These are phyloP conservation scores for Botryotinia convoluta DNA, from an alignment of 2,329 filamentous ascomycete genomes.

Conservation along the genomic window DNA sequence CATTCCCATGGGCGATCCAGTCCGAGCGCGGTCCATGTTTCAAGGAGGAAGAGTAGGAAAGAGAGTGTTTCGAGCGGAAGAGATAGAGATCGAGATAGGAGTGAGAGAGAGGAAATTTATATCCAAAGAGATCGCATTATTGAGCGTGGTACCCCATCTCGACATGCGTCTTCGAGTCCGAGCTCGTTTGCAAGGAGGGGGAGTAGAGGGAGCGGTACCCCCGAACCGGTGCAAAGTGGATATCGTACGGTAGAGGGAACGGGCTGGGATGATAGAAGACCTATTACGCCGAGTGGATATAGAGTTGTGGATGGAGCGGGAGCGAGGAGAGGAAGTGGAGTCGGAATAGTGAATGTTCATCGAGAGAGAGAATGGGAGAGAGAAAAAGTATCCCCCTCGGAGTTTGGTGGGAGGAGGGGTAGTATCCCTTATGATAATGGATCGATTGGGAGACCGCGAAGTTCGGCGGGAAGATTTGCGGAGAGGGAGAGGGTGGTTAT, in stretches of 20 bases:
- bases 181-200: not conserved
- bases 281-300: conserved; percentile 1
- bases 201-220: not conserved
- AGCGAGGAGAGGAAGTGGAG: not conserved
- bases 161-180: not conserved
- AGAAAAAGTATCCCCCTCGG: not conserved
- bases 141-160: conserved; percentile 7
- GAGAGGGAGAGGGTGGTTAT: conserved; percentile 5
- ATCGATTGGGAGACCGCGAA: not conserved
- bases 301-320: conserved; percentile 3
- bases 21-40: not conserved
- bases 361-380: conserved; percentile 1
- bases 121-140: conserved; percentile 14
- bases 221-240: not conserved
- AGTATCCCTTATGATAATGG: not conserved
- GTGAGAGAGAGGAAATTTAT: not conserved
- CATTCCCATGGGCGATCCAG: not conserved
- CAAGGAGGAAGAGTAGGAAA: not conserved
- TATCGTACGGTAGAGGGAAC: conserved; percentile 8
- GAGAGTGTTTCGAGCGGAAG: not conserved
- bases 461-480: conserved; percentile 5
- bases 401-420: not conserved
- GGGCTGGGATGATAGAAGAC: conserved; percentile 2
- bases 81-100: not conserved
- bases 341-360: not conserved